Percentiles rank a stretch among this genome's conserved stretches.
phyloP scores from a whole-genome alignment of 306 rosid species.

The Pterocarpus santalinus region DNA sequence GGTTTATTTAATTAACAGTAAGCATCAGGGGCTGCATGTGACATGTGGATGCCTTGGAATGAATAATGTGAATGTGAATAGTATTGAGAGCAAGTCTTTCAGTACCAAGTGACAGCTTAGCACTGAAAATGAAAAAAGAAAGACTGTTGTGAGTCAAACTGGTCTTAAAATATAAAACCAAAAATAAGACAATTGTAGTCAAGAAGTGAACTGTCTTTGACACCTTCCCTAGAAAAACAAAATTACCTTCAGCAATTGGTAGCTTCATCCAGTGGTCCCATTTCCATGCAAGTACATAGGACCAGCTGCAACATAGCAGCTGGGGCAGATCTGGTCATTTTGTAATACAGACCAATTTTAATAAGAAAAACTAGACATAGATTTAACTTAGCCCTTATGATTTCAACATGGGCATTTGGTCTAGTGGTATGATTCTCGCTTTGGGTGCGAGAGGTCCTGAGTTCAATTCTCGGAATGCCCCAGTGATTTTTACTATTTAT shows the following conservation, averaged over 20 bases:
- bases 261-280: slow-evolving; percentile 18
- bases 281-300: slow-evolving; percentile 16
- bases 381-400: background rate
- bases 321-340: slow-evolving; percentile 8
- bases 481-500: background rate
- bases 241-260: slow-evolving; percentile 11
- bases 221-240: slow-evolving; percentile 10
- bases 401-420: slow-evolving; percentile 52
- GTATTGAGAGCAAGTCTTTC: background rate
- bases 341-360: background rate
- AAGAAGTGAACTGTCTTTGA: slow-evolving; percentile 12
- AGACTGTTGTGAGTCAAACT: slow-evolving; percentile 17
- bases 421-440: too few species aligned
- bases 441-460: slow-evolving; percentile 52
- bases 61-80: slow-evolving; percentile 9
- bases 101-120: background rate
- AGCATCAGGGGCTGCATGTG: slow-evolving; percentile 34
- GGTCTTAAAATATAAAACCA: background rate
- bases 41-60: slow-evolving; percentile 3
- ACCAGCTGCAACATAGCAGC: background rate
- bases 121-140: slow-evolving; percentile 11
- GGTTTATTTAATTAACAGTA: background rate
- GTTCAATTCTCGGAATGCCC: slow-evolving; percentile 64
- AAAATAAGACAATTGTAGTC: background rate
- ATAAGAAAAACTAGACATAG: background rate